Base-by-base conservation (phyloP, 2,329 filamentous ascomycete genomes). In the Sclerotiophoma versabilis region DNA sequence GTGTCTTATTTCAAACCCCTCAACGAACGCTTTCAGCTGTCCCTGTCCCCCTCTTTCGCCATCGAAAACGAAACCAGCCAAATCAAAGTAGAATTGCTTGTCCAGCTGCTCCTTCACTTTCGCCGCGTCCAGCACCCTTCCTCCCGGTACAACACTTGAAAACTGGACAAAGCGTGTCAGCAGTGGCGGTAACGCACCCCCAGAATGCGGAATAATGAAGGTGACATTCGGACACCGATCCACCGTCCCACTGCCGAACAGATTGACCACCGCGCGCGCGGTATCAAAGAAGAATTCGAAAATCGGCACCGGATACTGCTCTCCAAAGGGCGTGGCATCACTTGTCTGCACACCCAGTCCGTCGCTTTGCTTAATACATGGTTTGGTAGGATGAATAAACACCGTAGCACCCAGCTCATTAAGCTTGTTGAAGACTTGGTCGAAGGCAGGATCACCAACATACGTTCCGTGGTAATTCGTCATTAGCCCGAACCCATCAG, bases 361-460 rank as follows among this genome's bases (percentile, higher is more conserved):
- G n/a, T n/a, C 66, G 49, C 41, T 65, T 65, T 30, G 47, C 12
- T 65, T 68, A 2, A 76, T 77, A 51, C 75, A 79, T 0, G 79
- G 80, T n/a, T 73, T 81, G 0, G 81, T 84, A 0, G 82, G 83
- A 49, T 86, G 83, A 38, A 84, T 79, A 63, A 86, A 85, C 0
- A 84, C 72, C 1, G 75, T 78, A 0, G 79, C 79, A 4, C 78
- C 72, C 1, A 80, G 65, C 2, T 67, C 59, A 48, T 84, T 79
- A 22, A 86, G 65, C 29, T 76, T 78, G 2, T 77, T 73, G 57
- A 82, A 84, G 11, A 85, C 71, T 0, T 72, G 67, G 19, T 79
- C 76, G 23, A 85, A 74, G 1, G 57, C 60, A 0, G 69, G 54
- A 54, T 82, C 77, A 3, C 83, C 83, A 0, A 84, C 66, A 60